Conservation (phyloP, 2,329 filamentous ascomycete genomes). For the Coniochaeta sp. region DNA sequence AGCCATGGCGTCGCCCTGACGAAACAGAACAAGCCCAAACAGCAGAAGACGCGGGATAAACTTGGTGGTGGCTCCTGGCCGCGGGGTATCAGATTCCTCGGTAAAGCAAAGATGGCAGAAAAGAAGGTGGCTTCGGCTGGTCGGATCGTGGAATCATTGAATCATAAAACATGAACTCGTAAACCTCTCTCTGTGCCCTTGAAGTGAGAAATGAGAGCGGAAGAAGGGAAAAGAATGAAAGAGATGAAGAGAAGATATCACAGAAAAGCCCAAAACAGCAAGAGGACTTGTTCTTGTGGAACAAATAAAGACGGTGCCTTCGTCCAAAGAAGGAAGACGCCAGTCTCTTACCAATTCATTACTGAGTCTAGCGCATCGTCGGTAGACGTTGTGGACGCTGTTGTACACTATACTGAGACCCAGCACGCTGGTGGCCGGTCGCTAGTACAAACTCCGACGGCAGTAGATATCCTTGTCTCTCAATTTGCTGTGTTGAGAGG, state of each 20-base stretch:
- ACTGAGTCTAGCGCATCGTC: background rate
- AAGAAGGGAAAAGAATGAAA: background rate
- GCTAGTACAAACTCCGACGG: background rate
- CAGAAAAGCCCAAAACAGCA: background rate
- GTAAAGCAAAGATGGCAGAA: background rate
- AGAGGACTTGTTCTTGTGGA: background rate
- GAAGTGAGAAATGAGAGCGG: background rate
- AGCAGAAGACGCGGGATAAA: background rate
- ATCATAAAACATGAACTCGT: background rate
- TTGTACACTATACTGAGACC: conserved; percentile 2
- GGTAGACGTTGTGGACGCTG: background rate
- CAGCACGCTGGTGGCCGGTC: background rate
- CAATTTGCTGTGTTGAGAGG: no score
- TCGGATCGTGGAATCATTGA: background rate
- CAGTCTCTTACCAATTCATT: background rate
- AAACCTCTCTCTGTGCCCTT: no score
- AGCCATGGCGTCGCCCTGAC: conserved; percentile 25
- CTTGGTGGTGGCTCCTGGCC: background rate
- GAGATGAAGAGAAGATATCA: background rate
- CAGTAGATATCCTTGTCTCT: background rate
- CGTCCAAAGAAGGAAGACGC: background rate
- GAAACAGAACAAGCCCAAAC: background rate
- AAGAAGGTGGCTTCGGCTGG: background rate
- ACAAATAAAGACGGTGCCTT: background rate
- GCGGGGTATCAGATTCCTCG: background rate